Base-by-base conservation (phyloP, 805 yeast species). In the Candida taoyuanica region DNA sequence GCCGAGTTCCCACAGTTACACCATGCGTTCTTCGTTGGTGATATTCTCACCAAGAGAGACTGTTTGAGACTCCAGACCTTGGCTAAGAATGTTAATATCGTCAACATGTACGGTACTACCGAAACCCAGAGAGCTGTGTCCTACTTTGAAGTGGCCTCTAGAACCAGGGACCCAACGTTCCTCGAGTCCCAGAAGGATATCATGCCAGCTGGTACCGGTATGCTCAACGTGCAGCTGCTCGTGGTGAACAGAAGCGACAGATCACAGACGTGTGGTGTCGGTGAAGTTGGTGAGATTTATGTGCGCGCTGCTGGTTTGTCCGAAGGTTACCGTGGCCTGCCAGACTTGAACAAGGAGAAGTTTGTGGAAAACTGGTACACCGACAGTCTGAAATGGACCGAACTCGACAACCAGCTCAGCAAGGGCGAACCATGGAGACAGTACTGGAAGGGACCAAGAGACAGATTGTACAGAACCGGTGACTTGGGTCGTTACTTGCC, bases 81-180 rank as follows among this genome's bases (percentile, higher is more conserved):
- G 53, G 98, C 98, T 12, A 80, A 80, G 59, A 91, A 93, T 55
- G 94, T 86, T 38, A 69, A 64, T 58, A 91, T 93, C 56, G 94
- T 93, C 50, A 93, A 93, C 65, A 93, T 93, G 99, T 93, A 93
- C 62, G 99, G 99, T 56, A 93, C 99, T 28, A 93, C 99, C 9
- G 99, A 93, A 64, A 93, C 99, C 13, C 99, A 94, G 70, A 78
- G 99, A 59, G 93, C 99, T 2, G 99, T 93, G 18, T 89, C 98
- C 0, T 93, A 76, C 64, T 94, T 77, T 65, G 94, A 87, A 60
- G 91, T 94, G 45, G 78, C 85, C 30, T 77, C 94, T 20, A 71
- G 86, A 48, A 58, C 71, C 17, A 58, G 71, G 31, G 88, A 89
- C 59, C 73, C 91, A 17, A 65, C 74, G 17, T 89, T 85, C 62